Evolutionary conservation across 2,329 filamentous ascomycete species (phyloP), one percentile per base, ranked within the genome.

Genomic region (Cercospora brassicicola): DNA sequence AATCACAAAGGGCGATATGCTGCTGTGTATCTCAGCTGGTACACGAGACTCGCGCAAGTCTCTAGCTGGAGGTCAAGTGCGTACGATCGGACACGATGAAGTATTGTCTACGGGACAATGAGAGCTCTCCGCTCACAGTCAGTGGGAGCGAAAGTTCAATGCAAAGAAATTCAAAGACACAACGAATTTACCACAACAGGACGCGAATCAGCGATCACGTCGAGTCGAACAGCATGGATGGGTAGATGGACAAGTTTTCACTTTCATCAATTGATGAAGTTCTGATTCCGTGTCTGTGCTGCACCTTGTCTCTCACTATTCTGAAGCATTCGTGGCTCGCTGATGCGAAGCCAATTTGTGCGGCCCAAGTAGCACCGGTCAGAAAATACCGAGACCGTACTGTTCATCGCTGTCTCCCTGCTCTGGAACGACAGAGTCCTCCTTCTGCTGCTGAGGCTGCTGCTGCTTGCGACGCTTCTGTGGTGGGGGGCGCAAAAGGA

Each of bases 381-480:
- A 51, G 18, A 51, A 51, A 13, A 51, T 51, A 13, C 45, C 45
- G 20, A 51, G 45, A 51, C 45, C 45, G 20, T 23, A 23, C 18
- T 51, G 45, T 51, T 51, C 18, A 13, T 23, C 18, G 20, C 20
- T 23, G 45, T 51, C 45, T 51, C 45, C 13, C 45, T 51, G 10
- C 45, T 51, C 18, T 23, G 45, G 45, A 51, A 13, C 45, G 18
- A 23, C 45, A 26, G 45, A 51, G 45, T 51, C 45, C 45, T 51
- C 45, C 20, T 42, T 42, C 36, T 42, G 15, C 36, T 23, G 45
- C 18, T 51, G 36, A 42, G n/a, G 45, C 20, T 51, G 53, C 33
- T 45, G 59, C 33, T 61, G 20, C 59, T 45, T 61, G 36, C 33
- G 23, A 28, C 59, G 59, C 59, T 61, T 61, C 59, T 61, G 59